phyloP scores from a whole-genome alignment of 805 yeast genomes.

The Starmerella kuoi region DNA sequence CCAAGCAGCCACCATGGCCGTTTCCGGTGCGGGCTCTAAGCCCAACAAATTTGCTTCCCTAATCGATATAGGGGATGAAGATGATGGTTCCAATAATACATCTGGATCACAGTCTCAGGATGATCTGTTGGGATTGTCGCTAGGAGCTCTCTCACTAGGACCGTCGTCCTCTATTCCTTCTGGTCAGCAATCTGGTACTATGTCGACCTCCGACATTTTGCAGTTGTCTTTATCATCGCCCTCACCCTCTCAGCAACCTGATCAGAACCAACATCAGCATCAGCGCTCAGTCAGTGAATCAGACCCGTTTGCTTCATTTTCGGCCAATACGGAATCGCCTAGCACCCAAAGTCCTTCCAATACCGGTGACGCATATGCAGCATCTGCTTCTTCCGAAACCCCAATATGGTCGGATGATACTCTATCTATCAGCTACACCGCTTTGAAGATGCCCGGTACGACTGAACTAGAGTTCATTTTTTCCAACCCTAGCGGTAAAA shows the following conservation, averaged over 20 bases:
- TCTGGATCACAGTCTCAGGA: constrained; percentile 23
- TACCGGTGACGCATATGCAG: neutral
- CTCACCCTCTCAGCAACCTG: neutral
- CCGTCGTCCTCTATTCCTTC: constrained; percentile 34
- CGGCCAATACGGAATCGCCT: neutral
- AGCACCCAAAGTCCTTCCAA: neutral
- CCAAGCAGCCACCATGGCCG: constrained; percentile 40
- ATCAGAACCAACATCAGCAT: neutral
- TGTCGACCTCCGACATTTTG: constrained; percentile 13
- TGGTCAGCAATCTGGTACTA: constrained; percentile 19
- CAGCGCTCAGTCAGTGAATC: neutral
- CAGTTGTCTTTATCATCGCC: neutral
- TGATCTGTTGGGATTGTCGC: constrained; percentile 59
- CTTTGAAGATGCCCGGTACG: constrained; percentile 30
- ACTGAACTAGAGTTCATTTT: constrained; percentile 39
- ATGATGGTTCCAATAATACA: constrained; percentile 7
- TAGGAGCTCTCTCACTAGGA: constrained; percentile 28
- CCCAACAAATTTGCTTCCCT: constrained; percentile 37
- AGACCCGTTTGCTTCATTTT: neutral
- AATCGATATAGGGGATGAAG: constrained; percentile 64
- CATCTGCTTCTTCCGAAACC: constrained; percentile 15
- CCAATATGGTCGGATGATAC: constrained; percentile 25
- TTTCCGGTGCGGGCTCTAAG: constrained; percentile 22
- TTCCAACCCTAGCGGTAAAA: constrained; percentile 38
- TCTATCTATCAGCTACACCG: constrained; percentile 40